Evolutionary conservation across 805 yeast genomes (phyloP), one percentile per base, ranked within the genome.

Genomic region (Peterozyma toletana): DNA sequence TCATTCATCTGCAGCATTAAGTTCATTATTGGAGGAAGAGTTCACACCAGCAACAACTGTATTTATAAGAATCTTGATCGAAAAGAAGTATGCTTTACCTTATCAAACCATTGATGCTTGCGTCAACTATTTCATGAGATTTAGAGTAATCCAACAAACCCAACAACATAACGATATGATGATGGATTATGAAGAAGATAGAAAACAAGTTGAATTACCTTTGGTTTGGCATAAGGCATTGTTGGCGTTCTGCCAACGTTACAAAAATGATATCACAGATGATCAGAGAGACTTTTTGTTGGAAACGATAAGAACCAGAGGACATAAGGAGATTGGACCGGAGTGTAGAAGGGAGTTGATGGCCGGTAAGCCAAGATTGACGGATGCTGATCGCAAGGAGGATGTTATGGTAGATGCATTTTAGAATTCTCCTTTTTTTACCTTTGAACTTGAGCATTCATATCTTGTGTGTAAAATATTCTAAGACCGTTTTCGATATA

Each of bases 161-260:
- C 69, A 68, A 38, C 55, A 54, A 30, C 51, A 51, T n/a, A 46
- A 48, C 11, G 68, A 55, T 58, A 60, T 48, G 64, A 63, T 53
- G 67, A 64, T 40, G 65, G 58, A 62, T 36, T 53, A 56, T 9
- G 68, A 60, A 37, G 67, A 58, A 11, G 58, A 56, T 38, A 57
- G 59, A 40, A 65, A 64, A 15, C 63, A 70, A 40, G 58, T 52
- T 37, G 57, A 70, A n/a, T 72, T 93, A 58, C 98, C 99, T 7
- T 86, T 93, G 14, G 91, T 91, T 33, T 93, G 99, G 98, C 98
- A 95, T 62, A 95, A 91, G 62, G 91, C 97, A 2, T 85, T 93
- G 58, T 71, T 93, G 45, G 83, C 93, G 2, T 93, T 93, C 68
- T 96, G 97, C 33, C 97, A 90, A 67, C 76, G 96, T 51, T 93